Percentiles rank a stretch among this genome's conserved stretches.
Conservation (phyloP, 2,329 filamentous ascomycete species). For the Hypoxylon sp. region DNA sequence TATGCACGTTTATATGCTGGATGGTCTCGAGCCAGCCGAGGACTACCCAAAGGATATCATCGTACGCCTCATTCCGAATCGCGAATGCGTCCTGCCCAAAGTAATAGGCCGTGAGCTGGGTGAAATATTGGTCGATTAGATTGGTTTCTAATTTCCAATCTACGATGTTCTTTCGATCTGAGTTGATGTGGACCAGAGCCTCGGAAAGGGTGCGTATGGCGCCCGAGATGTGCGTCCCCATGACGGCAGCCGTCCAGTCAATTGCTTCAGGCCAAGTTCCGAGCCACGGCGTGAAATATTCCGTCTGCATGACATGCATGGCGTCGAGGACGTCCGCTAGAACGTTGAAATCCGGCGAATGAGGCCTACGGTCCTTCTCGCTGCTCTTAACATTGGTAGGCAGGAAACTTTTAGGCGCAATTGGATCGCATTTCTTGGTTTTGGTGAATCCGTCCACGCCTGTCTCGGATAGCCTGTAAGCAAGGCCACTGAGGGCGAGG, state of each 20-base stretch:
- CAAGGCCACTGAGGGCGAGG: constrained; percentile 15
- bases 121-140: constrained; percentile 85
- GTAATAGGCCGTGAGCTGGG: constrained; percentile 82
- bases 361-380: constrained; percentile 18
- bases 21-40: constrained; percentile 89
- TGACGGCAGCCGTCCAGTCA: constrained; percentile 93
- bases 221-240: constrained; percentile 83
- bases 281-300: constrained; percentile 82
- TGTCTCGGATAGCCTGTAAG: constrained; percentile 18
- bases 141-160: constrained; percentile 75
- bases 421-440: constrained; percentile 46
- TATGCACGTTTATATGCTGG: constrained; percentile 81
- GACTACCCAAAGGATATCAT: constrained; percentile 97
- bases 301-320: constrained; percentile 80
- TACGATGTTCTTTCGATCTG: constrained; percentile 52
- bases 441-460: constrained; percentile 26
- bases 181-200: constrained; percentile 62
- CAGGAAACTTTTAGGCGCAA: constrained; percentile 49
- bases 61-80: constrained; percentile 82
- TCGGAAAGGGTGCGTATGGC: constrained; percentile 79
- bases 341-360: constrained; percentile 47
- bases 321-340: constrained; percentile 72
- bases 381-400: constrained; percentile 33
- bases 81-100: constrained; percentile 86
- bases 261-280: constrained; percentile 89